A percentile compares a stretch with the other conserved stretches of the same genome.
These are phyloP conservation scores for Ascochyta clinopodiicola DNA, from an alignment of 2,329 filamentous ascomycete species.

Conservation along the genomic window DNA sequence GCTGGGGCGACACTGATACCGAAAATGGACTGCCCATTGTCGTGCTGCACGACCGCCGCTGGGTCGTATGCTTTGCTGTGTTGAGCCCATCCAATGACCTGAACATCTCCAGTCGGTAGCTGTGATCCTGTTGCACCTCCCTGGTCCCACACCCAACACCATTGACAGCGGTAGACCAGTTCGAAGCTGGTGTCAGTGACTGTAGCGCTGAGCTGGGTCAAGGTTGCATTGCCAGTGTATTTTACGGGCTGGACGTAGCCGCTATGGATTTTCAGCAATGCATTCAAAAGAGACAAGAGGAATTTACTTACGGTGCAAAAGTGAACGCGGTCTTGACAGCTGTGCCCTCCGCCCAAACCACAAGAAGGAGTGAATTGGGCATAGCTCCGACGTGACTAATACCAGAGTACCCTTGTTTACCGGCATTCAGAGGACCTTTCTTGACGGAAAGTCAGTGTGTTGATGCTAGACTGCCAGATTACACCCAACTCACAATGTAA, in stretches of 20 bases:
- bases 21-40: slow-evolving; percentile 63
- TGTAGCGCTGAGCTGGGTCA: slow-evolving; percentile 66
- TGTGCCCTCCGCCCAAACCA: slow-evolving; percentile 38
- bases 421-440: slow-evolving; percentile 38
- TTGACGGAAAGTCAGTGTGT: slow-evolving; percentile 21
- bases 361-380: slow-evolving; percentile 43
- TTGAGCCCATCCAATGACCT: slow-evolving; percentile 64
- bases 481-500: slow-evolving; percentile 36
- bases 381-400: slow-evolving; percentile 47
- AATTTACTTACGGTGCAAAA: slow-evolving; percentile 34
- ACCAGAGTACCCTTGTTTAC: slow-evolving; percentile 46
- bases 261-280: slow-evolving; percentile 33
- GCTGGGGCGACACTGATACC: slow-evolving; percentile 54
- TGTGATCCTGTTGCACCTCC: slow-evolving; percentile 49
- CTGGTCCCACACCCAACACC: slow-evolving; percentile 55
- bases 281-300: neutral
- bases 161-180: slow-evolving; percentile 69
- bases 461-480: neutral
- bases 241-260: slow-evolving; percentile 65
- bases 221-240: slow-evolving; percentile 67
- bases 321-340: slow-evolving; percentile 43
- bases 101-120: slow-evolving; percentile 43
- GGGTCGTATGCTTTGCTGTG: slow-evolving; percentile 48
- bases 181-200: slow-evolving; percentile 66
- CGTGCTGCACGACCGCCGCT: slow-evolving; percentile 58